Evolutionary conservation across 345 rosid species (phyloP).

Genomic region (Microthlaspi erraticum): DNA sequence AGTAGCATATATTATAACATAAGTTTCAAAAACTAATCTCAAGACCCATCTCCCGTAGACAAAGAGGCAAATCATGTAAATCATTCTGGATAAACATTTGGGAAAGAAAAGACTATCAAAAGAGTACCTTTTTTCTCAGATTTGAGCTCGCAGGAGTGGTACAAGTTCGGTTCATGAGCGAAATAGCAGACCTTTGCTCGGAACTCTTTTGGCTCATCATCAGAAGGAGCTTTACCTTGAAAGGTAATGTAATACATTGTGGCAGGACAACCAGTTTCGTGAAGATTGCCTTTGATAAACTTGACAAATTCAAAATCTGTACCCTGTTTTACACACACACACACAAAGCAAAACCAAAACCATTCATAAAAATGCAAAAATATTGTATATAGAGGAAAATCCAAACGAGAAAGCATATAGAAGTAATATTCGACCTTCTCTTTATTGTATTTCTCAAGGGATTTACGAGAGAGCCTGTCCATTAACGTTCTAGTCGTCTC

Average conservation of each 20-base stretch:
- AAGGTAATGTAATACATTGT: background rate
- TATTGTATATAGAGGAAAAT: too few relatives aligned
- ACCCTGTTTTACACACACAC: background rate
- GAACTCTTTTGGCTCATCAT: slow-evolving; percentile 7
- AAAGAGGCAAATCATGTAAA: too few relatives aligned
- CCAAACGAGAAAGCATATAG: too few relatives aligned
- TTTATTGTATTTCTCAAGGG: background rate
- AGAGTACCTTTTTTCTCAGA: slow-evolving; percentile 16
- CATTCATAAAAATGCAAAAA: too few relatives aligned
- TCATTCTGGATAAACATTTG: too few relatives aligned
- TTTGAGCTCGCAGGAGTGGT: background rate
- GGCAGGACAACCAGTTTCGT: background rate
- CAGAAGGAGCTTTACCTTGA: background rate
- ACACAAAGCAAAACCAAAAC: too few relatives aligned
- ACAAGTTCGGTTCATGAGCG: background rate
- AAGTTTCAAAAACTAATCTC: too few relatives aligned
- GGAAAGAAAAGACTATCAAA: background rate
- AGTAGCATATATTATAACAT: background rate
- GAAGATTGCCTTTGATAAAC: background rate
- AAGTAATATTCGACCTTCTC: too few relatives aligned
- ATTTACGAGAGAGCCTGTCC: background rate
- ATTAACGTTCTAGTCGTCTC: background rate
- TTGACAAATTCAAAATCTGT: background rate
- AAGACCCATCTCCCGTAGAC: too few relatives aligned
- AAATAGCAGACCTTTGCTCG: slow-evolving; percentile 9